Evolutionary conservation across 306 rosid species (phyloP).

Genomic region (Cicer bijugum): DNA sequence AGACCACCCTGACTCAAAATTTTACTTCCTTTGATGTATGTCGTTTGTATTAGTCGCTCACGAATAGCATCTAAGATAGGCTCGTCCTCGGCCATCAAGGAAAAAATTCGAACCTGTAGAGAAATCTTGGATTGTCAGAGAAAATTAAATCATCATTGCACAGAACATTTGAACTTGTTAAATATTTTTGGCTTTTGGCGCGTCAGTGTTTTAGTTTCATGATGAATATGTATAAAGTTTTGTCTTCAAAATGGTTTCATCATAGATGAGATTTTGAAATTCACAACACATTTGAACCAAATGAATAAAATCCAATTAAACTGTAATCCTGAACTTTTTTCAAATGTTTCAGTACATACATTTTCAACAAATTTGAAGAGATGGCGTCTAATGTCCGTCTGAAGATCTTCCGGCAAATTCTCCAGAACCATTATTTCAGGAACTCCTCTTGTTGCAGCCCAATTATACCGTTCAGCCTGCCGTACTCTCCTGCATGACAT

Average conservation of each 20-base stretch:
- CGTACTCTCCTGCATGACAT: slow-evolving; percentile 67
- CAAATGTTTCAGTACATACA: slow-evolving; percentile 32
- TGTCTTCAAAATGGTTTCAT: slow-evolving; percentile 25
- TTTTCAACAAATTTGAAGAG: slow-evolving; percentile 54
- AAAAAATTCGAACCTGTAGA: slow-evolving; percentile 45
- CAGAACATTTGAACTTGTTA: neutral
- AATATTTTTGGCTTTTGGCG: slow-evolving; percentile 17
- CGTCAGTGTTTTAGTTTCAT: slow-evolving; percentile 11
- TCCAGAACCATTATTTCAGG: slow-evolving; percentile 75
- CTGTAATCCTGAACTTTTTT: neutral
- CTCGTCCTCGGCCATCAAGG: slow-evolving; percentile 27
- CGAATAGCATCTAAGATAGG: slow-evolving; percentile 53
- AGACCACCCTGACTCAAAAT: slow-evolving; percentile 60
- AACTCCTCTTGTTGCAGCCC: slow-evolving; percentile 96
- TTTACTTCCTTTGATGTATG: slow-evolving; percentile 77
- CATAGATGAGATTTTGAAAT: neutral
- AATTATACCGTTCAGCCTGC: slow-evolving; percentile 73
- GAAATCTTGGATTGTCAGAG: neutral
- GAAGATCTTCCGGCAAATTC: slow-evolving; percentile 87
- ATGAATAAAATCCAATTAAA: neutral
- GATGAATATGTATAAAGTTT: slow-evolving; percentile 9
- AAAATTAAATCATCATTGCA: slow-evolving; percentile 1
- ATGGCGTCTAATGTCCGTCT: slow-evolving; percentile 83
- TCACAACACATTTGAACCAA: slow-evolving; percentile 7
- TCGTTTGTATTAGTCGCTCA: slow-evolving; percentile 69